Evolutionary conservation across 2,329 filamentous ascomycete species (phyloP).

Genomic region (Epichloe gansuensis): DNA sequence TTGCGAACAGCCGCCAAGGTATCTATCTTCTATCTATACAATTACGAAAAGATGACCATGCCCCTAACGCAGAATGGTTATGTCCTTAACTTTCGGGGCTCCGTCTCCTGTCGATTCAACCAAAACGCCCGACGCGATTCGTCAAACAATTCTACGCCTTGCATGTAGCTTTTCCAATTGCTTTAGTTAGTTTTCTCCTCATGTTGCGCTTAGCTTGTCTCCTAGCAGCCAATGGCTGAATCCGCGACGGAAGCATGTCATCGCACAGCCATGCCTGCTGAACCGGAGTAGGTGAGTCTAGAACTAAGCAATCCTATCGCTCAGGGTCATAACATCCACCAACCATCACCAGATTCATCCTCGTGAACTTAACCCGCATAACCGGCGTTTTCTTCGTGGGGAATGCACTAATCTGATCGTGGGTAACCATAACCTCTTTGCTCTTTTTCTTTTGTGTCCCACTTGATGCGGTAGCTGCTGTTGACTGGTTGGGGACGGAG

Average conservation of each 20-base stretch:
- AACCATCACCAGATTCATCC: constrained; percentile 87
- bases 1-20: neutral
- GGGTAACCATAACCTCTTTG: constrained; percentile 80
- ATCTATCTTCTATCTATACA: neutral
- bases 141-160: neutral
- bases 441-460: constrained; percentile 55
- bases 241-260: constrained; percentile 5
- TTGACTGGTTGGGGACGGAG: constrained; percentile 13
- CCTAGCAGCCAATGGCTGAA: constrained; percentile 1
- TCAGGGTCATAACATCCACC: constrained; percentile 57
- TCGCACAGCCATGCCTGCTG: neutral
- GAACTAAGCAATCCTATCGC: constrained; percentile 18
- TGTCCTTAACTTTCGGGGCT: neutral
- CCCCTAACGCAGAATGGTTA: neutral
- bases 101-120: neutral
- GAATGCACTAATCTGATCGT: constrained; percentile 90
- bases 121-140: neutral
- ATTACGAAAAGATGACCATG: neutral
- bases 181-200: constrained; percentile 1
- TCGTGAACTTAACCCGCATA: constrained; percentile 82
- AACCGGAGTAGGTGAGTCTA: constrained; percentile 1
- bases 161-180: neutral
- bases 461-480: constrained; percentile 14
- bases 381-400: constrained; percentile 94
- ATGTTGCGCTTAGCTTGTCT: constrained; percentile 4